A percentile compares a stretch with the other conserved stretches of the same genome.
Evolutionary conservation across 1,139 yeast genomes (phyloP).

Genomic region (Yamadazyma epiphylla): DNA sequence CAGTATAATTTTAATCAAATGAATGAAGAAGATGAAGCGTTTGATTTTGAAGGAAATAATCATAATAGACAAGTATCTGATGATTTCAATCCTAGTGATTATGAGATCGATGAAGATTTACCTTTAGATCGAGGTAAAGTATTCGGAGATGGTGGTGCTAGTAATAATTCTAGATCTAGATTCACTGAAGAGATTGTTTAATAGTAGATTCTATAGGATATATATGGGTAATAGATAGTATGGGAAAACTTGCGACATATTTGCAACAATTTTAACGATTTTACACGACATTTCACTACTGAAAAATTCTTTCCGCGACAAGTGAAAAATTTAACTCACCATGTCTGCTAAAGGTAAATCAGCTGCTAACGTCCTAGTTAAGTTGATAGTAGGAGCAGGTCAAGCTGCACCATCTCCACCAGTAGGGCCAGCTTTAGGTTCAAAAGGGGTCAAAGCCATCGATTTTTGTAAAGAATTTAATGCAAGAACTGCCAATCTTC

Average conservation of each 20-base stretch:
- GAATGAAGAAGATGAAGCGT: conserved; percentile 11
- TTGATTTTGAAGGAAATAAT: conserved; percentile 7
- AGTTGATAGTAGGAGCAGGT: conserved; percentile 95
- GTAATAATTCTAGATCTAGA: conserved; percentile 21
- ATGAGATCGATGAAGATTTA: conserved; percentile 10
- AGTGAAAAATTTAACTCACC: too few relatives aligned
- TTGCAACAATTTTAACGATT: background rate
- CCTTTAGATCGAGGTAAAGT: conserved; percentile 11
- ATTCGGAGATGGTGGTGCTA: conserved; percentile 15
- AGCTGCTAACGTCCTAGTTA: conserved; percentile 56
- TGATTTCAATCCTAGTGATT: conserved; percentile 13
- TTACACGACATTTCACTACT: background rate
- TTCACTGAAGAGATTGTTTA: conserved; percentile 21
- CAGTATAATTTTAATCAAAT: conserved; percentile 5
- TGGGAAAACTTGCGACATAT: conserved; percentile 1
- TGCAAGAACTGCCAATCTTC: conserved; percentile 86
- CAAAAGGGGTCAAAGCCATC: conserved; percentile 97
- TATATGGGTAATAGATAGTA: too few relatives aligned
- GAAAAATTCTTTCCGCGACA: background rate
- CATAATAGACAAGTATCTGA: conserved; percentile 8
- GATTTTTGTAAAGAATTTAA: conserved; percentile 98
- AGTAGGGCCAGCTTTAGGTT: conserved; percentile 98
- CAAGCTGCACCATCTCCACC: conserved; percentile 99
- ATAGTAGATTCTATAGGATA: too few relatives aligned
- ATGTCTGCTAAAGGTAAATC: conserved; percentile 25